phyloP scores from a whole-genome alignment of 2,329 filamentous ascomycete genomes.

The Aspergillus sp. region DNA sequence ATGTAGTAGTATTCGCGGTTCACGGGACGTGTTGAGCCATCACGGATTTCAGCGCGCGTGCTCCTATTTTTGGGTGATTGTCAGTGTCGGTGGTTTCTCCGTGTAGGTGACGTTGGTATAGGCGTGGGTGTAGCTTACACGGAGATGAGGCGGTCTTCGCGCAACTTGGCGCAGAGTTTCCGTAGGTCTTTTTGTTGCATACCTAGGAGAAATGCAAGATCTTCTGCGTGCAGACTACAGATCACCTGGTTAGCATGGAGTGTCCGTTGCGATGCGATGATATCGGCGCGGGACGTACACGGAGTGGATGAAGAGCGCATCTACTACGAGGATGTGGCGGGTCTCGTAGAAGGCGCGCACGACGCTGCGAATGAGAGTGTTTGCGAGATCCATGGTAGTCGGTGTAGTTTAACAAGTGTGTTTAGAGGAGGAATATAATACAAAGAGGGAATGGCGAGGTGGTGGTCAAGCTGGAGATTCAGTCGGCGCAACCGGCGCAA shows the following conservation, averaged over 20 bases:
- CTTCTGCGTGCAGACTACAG: slow-evolving; percentile 75
- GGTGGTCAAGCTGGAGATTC: background rate
- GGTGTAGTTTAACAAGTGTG: background rate
- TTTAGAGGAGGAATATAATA: background rate
- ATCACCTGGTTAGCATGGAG: background rate
- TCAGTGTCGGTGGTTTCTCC: background rate
- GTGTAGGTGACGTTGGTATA: background rate
- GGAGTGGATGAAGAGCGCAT: slow-evolving; percentile 75
- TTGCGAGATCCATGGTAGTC: slow-evolving; percentile 62
- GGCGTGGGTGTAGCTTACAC: slow-evolving; percentile 58
- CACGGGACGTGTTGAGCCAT: slow-evolving; percentile 77
- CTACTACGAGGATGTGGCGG: slow-evolving; percentile 77
- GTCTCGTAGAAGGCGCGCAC: slow-evolving; percentile 85
- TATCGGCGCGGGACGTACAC: slow-evolving; percentile 50
- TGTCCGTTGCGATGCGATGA: background rate
- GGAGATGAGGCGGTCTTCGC: slow-evolving; percentile 81
- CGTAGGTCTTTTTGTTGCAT: slow-evolving; percentile 92
- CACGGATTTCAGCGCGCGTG: slow-evolving; percentile 73
- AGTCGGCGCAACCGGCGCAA: background rate
- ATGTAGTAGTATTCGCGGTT: slow-evolving; percentile 96
- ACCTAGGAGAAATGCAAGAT: slow-evolving; percentile 81
- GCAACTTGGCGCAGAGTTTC: slow-evolving; percentile 80
- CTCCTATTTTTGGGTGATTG: slow-evolving; percentile 51
- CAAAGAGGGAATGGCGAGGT: background rate
- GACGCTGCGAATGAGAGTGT: slow-evolving; percentile 81